phyloP scores from a whole-genome alignment of 495 filamentous ascomycete genomes.

The Penicillium chermesinum region DNA sequence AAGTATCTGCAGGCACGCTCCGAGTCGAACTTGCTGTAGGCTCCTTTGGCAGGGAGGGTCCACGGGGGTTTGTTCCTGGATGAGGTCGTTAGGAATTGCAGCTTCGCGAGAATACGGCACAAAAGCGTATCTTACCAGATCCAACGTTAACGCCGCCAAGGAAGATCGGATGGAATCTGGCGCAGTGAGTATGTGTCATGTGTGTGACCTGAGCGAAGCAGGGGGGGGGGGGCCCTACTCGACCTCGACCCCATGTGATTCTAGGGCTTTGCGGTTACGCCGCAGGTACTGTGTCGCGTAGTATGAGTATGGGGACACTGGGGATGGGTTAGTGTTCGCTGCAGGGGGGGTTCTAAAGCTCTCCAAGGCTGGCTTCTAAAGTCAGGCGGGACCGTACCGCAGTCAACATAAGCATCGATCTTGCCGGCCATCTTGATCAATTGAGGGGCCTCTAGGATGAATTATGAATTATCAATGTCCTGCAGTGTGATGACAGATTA shows the following conservation, averaged over 20 bases:
- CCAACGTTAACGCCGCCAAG: conserved; percentile 67
- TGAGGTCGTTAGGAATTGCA: neutral
- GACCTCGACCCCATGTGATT: conserved; percentile 53
- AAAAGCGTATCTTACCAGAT: conserved; percentile 42
- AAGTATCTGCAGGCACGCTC: conserved; percentile 52
- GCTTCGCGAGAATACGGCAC: neutral
- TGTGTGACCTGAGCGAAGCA: too few species aligned
- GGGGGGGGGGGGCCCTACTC: conserved; percentile 40
- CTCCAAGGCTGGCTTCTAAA: neutral
- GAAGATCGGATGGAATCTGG: conserved; percentile 63
- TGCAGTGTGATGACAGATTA: too few species aligned
- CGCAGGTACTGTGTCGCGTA: conserved; percentile 55
- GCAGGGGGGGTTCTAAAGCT: neutral
- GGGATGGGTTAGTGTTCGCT: neutral
- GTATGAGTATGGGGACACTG: conserved; percentile 69
- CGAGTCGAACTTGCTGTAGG: conserved; percentile 50
- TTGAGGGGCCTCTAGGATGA: neutral
- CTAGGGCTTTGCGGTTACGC: conserved; percentile 47
- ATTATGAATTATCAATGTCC: neutral
- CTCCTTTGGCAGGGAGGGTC: conserved; percentile 61
- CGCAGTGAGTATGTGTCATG: neutral
- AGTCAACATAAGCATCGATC: conserved; percentile 26
- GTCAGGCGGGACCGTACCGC: conserved; percentile 14
- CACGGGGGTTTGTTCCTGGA: conserved; percentile 71
- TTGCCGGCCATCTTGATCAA: conserved; percentile 19